A percentile compares a stretch with the other conserved stretches of the same genome.
Evolutionary conservation across 108 stramenopile species (phyloP).

Genomic region (Cafeteria roenbergensis): DNA sequence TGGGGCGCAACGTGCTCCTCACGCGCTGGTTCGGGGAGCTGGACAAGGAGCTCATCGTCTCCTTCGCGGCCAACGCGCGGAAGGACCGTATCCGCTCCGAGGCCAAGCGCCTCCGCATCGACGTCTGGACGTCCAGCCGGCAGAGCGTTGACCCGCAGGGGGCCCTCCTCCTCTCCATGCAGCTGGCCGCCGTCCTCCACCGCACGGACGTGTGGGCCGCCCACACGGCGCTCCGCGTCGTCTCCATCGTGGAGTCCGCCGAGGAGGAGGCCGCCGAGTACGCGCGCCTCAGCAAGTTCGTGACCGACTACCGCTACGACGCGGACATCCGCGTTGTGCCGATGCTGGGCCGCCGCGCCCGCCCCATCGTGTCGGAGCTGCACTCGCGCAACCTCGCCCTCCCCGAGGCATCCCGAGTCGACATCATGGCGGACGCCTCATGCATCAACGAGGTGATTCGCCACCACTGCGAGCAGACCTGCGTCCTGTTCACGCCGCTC

Average conservation of each 20-base stretch:
- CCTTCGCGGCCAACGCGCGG: neutral
- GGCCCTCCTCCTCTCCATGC: neutral
- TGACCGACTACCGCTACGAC: neutral
- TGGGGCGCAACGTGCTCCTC: constrained; percentile 6
- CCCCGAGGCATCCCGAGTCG: neutral
- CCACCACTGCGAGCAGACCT: neutral
- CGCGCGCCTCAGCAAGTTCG: neutral
- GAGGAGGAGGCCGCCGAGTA: neutral
- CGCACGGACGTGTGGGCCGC: constrained; percentile 12
- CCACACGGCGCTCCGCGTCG: constrained; percentile 10
- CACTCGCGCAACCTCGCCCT: neutral
- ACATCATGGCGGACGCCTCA: neutral
- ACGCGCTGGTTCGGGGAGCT: constrained; percentile 1
- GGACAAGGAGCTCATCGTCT: constrained; percentile 16
- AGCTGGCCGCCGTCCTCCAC: constrained; percentile 4
- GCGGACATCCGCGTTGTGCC: constrained; percentile 10
- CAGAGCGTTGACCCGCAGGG: neutral
- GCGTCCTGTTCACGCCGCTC: constrained; percentile 7
- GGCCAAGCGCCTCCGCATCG: neutral
- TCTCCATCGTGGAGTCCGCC: constrained; percentile 1
- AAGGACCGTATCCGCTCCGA: neutral
- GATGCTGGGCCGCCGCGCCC: neutral
- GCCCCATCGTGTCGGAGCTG: neutral
- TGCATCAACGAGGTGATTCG: constrained; percentile 11
- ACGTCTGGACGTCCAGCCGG: constrained; percentile 1